These are phyloP conservation scores for Coix lacrymajobi DNA, from an alignment of 176 grass and related monocot genomes.

Conservation along the genomic window DNA sequence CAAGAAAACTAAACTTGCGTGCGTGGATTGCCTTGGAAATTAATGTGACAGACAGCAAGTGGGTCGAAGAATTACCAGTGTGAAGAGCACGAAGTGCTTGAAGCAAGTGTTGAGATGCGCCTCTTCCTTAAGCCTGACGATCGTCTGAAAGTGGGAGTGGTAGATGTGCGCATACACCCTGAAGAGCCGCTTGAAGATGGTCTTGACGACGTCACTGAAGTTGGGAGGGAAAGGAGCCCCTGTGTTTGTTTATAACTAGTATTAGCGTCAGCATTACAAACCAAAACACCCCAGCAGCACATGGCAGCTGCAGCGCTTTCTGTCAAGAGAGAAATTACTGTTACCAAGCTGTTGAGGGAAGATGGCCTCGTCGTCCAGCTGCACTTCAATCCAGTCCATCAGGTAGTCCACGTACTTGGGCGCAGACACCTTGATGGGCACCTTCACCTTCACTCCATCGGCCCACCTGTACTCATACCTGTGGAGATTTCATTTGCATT, in stretches of 20 bases:
- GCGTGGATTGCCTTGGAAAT: no score
- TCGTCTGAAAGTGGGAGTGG: constrained; percentile 84
- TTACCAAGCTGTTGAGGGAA: constrained; percentile 85
- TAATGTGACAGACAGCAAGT: neutral
- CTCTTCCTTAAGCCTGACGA: constrained; percentile 77
- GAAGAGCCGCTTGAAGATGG: constrained; percentile 88
- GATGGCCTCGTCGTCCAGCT: constrained; percentile 70
- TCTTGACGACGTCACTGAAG: constrained; percentile 66
- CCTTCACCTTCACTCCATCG: constrained; percentile 82
- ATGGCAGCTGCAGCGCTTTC: no score
- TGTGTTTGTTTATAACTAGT: no score
- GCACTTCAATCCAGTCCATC: constrained; percentile 84
- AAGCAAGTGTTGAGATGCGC: constrained; percentile 97
- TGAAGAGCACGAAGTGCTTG: constrained; percentile 92
- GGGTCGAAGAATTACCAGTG: constrained; percentile 41
- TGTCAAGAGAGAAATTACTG: neutral
- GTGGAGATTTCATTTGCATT: neutral
- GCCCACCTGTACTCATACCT: constrained; percentile 97
- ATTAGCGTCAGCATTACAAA: neutral
- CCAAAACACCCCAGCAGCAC: neutral
- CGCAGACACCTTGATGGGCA: constrained; percentile 69
- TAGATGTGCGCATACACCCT: constrained; percentile 87
- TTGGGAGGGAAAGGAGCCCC: constrained; percentile 82
- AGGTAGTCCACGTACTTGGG: constrained; percentile 92
- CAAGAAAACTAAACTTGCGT: neutral